Evolutionary conservation across 345 rosid genomes (phyloP).

Genomic region (Fremontodendron californicum): DNA sequence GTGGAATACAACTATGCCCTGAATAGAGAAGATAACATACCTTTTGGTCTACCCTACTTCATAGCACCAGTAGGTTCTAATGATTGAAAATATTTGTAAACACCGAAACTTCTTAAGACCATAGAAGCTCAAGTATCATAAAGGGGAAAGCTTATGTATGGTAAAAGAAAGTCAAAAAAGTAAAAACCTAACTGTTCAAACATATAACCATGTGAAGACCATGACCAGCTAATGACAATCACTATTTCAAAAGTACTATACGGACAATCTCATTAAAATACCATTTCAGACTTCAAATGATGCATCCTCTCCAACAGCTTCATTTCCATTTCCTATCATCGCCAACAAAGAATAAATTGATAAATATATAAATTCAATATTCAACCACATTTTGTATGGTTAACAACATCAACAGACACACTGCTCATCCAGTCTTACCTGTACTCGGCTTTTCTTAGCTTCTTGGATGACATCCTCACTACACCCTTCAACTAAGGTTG

Average conservation of each 20-base stretch:
- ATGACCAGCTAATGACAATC: not conserved
- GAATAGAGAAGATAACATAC: not conserved
- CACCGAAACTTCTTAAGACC: not conserved
- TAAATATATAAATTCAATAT: constrained; percentile 16
- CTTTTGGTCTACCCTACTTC: not conserved
- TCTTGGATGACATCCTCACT: constrained; percentile 37
- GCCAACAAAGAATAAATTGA: constrained; percentile 26
- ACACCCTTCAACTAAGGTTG: not conserved
- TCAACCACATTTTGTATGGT: constrained; percentile 6
- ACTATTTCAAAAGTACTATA: not conserved
- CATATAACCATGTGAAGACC: not conserved
- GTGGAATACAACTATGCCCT: not conserved
- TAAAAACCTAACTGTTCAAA: not conserved
- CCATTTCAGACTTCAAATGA: constrained; percentile 76
- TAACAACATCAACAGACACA: constrained; percentile 12
- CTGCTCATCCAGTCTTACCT: constrained; percentile 52
- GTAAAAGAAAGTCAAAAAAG: not conserved
- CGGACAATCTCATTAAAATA: constrained; percentile 22
- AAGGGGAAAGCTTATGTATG: not conserved
- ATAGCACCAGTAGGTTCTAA: not conserved
- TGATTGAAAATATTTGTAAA: not conserved
- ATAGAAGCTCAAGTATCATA: not conserved
- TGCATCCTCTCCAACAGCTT: constrained; percentile 70
- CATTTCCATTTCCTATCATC: constrained; percentile 80
- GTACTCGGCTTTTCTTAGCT: constrained; percentile 74